Percentiles rank a stretch among this genome's conserved stretches.
Evolutionary conservation across 2,329 filamentous ascomycete genomes (phyloP).

Genomic region (Colletotrichum sublineola): DNA sequence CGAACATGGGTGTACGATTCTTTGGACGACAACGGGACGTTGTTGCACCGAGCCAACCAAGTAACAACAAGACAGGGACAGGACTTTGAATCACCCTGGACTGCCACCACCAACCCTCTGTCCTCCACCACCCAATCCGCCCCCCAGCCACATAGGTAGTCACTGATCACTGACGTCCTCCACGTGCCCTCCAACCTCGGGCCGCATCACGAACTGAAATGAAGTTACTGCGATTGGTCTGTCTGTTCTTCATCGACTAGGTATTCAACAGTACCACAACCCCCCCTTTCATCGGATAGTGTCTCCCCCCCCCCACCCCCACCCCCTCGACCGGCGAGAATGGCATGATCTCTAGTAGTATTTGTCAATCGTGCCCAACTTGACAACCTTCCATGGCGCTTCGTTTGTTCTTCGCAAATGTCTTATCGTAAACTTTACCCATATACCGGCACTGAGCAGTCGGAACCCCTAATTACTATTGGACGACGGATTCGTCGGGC

Average conservation of each 20-base stretch:
- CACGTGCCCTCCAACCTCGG: not conserved
- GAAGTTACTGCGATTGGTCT: not conserved
- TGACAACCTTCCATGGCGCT: constrained; percentile 28
- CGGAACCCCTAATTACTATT: not conserved
- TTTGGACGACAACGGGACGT: constrained; percentile 29
- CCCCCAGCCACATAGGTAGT: not conserved
- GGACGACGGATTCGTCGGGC: constrained; percentile 23
- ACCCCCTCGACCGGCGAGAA: not conserved
- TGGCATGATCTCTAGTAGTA: not conserved
- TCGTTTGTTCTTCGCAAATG: constrained; percentile 20
- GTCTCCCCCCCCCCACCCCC: not conserved
- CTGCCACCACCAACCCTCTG: constrained; percentile 1
- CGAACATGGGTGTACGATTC: constrained; percentile 22
- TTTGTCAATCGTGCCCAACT: constrained; percentile 13
- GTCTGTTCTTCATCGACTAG: not conserved
- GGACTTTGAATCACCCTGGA: not conserved
- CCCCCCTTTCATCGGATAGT: not conserved
- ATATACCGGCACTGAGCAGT: constrained; percentile 1
- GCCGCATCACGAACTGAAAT: not conserved
- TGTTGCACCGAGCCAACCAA: constrained; percentile 26
- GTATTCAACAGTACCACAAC: not conserved
- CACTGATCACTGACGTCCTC: not conserved
- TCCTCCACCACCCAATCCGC: not conserved
- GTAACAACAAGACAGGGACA: not conserved
- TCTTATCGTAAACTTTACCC: constrained; percentile 22